These are phyloP conservation scores for Suillus cothurnatus DNA, from an alignment of 768 basidiomycete species.

Conservation along the genomic window DNA sequence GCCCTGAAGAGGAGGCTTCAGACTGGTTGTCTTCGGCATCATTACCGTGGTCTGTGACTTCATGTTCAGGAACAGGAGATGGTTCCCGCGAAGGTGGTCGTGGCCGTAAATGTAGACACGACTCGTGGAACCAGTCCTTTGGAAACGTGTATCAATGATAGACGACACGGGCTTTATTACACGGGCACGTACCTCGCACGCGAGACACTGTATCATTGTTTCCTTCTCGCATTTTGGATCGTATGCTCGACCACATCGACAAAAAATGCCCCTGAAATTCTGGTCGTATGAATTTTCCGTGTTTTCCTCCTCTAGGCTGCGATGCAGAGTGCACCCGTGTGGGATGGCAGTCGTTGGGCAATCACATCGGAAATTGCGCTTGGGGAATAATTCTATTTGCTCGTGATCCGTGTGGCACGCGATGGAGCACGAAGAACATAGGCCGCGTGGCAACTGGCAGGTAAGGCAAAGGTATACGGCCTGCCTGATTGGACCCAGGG, in stretches of 20 bases:
- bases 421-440: slow-evolving; percentile 84
- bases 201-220: slow-evolving; percentile 87
- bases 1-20: slow-evolving; percentile 60
- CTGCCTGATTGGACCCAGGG: slow-evolving; percentile 65
- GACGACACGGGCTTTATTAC: neutral
- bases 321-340: slow-evolving; percentile 68
- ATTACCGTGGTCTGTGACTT: slow-evolving; percentile 17
- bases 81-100: slow-evolving; percentile 53
- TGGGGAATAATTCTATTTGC: slow-evolving; percentile 86
- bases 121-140: slow-evolving; percentile 92
- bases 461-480: slow-evolving; percentile 82
- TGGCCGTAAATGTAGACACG: slow-evolving; percentile 79
- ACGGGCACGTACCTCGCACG: slow-evolving; percentile 65
- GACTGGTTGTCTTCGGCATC: slow-evolving; percentile 56
- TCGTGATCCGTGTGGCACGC: slow-evolving; percentile 88
- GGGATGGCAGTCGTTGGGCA: slow-evolving; percentile 70
- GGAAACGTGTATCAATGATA: slow-evolving; percentile 6
- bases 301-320: slow-evolving; percentile 54
- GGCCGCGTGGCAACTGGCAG: slow-evolving; percentile 65
- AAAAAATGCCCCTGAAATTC: slow-evolving; percentile 74
- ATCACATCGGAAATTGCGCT: slow-evolving; percentile 81
- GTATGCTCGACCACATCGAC: slow-evolving; percentile 73
- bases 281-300: slow-evolving; percentile 64
- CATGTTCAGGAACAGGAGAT: slow-evolving; percentile 25
- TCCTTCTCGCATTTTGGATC: slow-evolving; percentile 74